Conservation (phyloP, 805 yeast genomes). For the Ogataea polymorpha region DNA sequence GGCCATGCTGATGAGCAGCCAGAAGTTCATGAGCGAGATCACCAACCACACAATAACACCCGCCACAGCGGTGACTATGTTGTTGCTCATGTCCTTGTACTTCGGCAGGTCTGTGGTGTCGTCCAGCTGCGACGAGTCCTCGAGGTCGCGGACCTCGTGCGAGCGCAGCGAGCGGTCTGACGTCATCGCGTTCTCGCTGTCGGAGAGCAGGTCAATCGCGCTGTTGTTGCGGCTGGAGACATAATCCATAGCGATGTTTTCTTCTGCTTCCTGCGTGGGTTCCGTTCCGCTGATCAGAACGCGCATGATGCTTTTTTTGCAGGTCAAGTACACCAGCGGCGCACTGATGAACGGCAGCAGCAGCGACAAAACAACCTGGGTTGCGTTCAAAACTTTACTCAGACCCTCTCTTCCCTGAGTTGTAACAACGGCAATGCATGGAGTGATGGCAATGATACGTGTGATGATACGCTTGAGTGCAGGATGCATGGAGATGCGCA, state of each 20-base stretch:
- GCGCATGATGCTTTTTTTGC: slow-evolving; percentile 45
- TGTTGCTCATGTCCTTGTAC: slow-evolving; percentile 68
- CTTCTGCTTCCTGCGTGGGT: background rate
- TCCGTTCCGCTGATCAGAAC: slow-evolving; percentile 23
- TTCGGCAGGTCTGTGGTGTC: slow-evolving; percentile 10
- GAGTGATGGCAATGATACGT: slow-evolving; percentile 77
- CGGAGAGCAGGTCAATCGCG: slow-evolving; percentile 8
- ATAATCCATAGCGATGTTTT: slow-evolving; percentile 8
- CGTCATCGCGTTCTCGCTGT: slow-evolving; percentile 1
- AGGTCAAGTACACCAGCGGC: slow-evolving; percentile 80
- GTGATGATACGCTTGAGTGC: slow-evolving; percentile 78
- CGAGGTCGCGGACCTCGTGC: no score
- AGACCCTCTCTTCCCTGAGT: slow-evolving; percentile 81
- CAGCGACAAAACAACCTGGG: slow-evolving; percentile 79
- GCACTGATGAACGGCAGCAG: slow-evolving; percentile 86
- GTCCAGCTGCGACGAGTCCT: slow-evolving; percentile 1
- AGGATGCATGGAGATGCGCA: slow-evolving; percentile 77
- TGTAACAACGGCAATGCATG: slow-evolving; percentile 74
- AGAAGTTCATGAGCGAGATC: slow-evolving; percentile 68
- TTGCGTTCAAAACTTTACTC: slow-evolving; percentile 66
- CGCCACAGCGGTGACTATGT: slow-evolving; percentile 46
- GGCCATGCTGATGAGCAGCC: slow-evolving; percentile 47
- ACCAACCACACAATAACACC: slow-evolving; percentile 68
- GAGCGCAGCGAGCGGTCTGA: no score
- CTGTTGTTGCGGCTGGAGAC: slow-evolving; percentile 15